Evolutionary conservation across 768 basidiomycete species (phyloP), one percentile per base, ranked within the genome.

Genomic region (Lentinula edodes): DNA sequence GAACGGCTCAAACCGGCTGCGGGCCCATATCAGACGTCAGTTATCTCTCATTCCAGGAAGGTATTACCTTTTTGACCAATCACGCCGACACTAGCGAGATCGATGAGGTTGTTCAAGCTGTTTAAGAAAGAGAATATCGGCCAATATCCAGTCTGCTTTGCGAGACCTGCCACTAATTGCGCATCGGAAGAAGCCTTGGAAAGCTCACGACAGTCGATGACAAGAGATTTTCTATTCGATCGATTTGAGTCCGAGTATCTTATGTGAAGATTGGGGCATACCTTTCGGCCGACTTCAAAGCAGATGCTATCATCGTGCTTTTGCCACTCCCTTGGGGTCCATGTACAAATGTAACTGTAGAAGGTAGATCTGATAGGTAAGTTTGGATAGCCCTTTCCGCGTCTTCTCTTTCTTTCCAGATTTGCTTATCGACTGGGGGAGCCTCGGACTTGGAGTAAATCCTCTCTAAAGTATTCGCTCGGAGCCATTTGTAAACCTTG

Each of bases 291-390:
- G 86, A 80, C 51, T 79, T 75, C 54, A 91, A 73, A 35, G 87
- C 72, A 2, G 74, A 66, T 16, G 80, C 68, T 6, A 92, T 67
- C 80, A 93, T 80, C 10, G 75, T 75, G 3, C 79, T 78, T 69
- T 93, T 93, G 3, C 92, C 91, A 65, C 89, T 91, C 18, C 91
- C 91, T 70, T 90, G 88, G 5, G 91, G 91, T 5, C 91, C 91
- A 63, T 92, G 87, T 7, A 94, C 71, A 67, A 94, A 91, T 12
- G 87, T 82, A 36, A 93, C 76, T 1, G 89, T 90, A 88, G 90
- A 78, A 5, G 95, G 95, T 50, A 83, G 75, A 66, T 97, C 95
- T 5, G 78, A 76, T 12, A 98, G 75, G 78, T 95, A 97, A 35
- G 78, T 76, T 60, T 80, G 78, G 38, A 98, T 67, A 8, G 84